Conservation (phyloP, 179 eudicot genomes). For the Gypsophila paniculata region DNA sequence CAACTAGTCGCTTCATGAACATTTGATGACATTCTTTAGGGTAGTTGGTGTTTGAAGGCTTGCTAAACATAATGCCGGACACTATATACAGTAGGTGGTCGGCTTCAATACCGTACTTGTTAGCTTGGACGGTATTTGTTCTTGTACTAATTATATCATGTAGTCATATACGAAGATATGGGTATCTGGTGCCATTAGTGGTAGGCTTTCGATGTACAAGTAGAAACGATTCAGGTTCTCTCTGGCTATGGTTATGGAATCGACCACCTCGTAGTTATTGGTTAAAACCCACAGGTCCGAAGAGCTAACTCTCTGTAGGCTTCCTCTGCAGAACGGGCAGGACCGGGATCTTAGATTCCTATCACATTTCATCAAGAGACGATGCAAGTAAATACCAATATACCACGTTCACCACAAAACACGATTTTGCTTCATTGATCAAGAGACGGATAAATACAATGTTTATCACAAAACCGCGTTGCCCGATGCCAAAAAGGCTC, state of each 20-base stretch:
- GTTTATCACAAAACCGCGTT: no score
- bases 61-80: not conserved
- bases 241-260: constrained; percentile 47
- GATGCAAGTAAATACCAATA: not conserved
- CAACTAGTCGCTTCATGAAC: not conserved
- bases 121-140: not conserved
- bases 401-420: not conserved
- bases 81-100: constrained; percentile 18
- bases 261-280: constrained; percentile 48
- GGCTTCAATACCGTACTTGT: constrained; percentile 16
- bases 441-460: no score
- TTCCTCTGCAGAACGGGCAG: constrained; percentile 88
- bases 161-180: constrained; percentile 62
- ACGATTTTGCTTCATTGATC: not conserved
- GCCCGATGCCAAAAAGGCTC: no score
- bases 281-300: constrained; percentile 77
- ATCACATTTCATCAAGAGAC: constrained; percentile 4
- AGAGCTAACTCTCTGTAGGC: constrained; percentile 59
- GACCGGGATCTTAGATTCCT: constrained; percentile 75
- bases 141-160: constrained; percentile 36
- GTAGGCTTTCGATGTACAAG: constrained; percentile 63
- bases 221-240: constrained; percentile 63
- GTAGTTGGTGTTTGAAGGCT: not conserved
- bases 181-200: constrained; percentile 42
- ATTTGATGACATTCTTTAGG: not conserved